Conservation (phyloP, 495 filamentous ascomycete genomes). For the Bryoglossum gracile region DNA sequence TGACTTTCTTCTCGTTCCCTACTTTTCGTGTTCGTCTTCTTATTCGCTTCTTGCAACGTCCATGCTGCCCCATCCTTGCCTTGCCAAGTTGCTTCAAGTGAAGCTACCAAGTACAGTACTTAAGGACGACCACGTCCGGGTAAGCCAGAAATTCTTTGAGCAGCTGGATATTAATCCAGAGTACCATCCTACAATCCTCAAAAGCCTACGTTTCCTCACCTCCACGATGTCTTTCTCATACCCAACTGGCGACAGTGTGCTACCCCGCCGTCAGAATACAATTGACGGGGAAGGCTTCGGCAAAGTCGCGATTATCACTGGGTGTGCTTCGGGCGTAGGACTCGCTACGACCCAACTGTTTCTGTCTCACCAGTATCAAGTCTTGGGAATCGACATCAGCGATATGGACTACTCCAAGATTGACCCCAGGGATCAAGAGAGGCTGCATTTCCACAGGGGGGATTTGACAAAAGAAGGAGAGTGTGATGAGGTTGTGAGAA, state of each 20-base stretch:
- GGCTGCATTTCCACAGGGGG: constrained; percentile 30
- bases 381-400: constrained; percentile 33
- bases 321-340: constrained; percentile 36
- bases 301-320: constrained; percentile 33
- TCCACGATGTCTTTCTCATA: constrained; percentile 5
- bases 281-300: constrained; percentile 17
- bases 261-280: neutral
- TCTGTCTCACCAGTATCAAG: constrained; percentile 31
- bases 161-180: no score
- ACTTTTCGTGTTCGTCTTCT: no score
- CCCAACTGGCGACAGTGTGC: neutral
- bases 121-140: neutral
- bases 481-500: constrained; percentile 28
- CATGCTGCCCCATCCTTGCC: no score
- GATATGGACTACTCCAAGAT: constrained; percentile 27
- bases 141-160: no score
- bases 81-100: no score
- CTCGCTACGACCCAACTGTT: constrained; percentile 32
- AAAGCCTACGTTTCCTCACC: no score
- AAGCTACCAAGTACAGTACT: no score
- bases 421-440: constrained; percentile 23
- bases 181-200: neutral
- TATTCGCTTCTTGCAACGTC: no score
- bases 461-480: constrained; percentile 26
- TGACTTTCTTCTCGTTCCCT: no score